These are phyloP conservation scores for Cyberlindnera amylophila DNA, from an alignment of 805 yeast genomes.

Conservation along the genomic window DNA sequence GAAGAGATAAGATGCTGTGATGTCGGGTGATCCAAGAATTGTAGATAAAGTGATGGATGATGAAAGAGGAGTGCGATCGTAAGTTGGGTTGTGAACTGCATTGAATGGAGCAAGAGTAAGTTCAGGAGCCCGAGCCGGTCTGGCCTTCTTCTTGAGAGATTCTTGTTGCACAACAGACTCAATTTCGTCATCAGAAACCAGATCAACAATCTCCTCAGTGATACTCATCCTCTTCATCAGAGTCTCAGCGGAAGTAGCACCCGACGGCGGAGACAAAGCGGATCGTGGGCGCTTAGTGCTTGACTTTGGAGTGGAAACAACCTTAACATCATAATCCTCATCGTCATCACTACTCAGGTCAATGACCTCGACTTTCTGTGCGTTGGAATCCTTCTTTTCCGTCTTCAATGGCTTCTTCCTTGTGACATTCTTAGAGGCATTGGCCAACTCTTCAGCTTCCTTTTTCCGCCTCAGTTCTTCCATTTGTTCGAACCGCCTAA, in stretches of 20 bases:
- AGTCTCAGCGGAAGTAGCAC: too few relatives aligned
- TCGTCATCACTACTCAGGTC: not conserved
- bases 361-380: not conserved
- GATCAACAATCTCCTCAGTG: slow-evolving; percentile 1
- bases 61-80: slow-evolving; percentile 24
- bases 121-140: not conserved
- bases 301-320: too few relatives aligned
- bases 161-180: not conserved
- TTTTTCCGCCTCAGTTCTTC: not conserved
- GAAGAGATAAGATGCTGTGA: slow-evolving; percentile 41
- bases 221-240: not conserved
- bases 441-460: not conserved
- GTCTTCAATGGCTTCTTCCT: too few relatives aligned
- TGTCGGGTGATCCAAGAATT: slow-evolving; percentile 32
- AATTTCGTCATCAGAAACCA: not conserved
- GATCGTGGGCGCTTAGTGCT: too few relatives aligned
- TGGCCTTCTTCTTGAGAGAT: not conserved
- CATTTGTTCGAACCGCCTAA: slow-evolving; percentile 5
- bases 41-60: slow-evolving; percentile 22
- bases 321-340: not conserved
- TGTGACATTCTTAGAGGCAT: too few relatives aligned
- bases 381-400: not conserved
- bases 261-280: too few relatives aligned
- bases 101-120: slow-evolving; percentile 16
- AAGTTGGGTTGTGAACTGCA: slow-evolving; percentile 20